Base-by-base conservation (phyloP, 805 yeast genomes). In the Ogataea siamensis region DNA sequence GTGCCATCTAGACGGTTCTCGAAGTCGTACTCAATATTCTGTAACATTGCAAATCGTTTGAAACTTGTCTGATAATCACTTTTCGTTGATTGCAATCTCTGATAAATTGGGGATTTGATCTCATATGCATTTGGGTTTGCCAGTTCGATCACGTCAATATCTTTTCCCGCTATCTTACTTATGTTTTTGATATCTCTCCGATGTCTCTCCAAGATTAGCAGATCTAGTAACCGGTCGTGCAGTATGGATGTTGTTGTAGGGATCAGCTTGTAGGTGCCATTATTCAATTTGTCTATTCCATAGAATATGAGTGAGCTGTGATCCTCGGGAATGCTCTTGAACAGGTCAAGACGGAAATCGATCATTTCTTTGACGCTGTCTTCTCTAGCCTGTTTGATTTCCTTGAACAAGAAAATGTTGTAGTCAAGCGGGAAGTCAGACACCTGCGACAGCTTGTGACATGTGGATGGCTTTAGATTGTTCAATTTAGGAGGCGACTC, bases 401-500 rank as follows among this genome's bases (percentile, higher is more conserved):
- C 66, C 34, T 53, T 50, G 42, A 57, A 60, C 4, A 66, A 46
- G 28, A 62, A 62, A 15, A 66, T 62, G 39, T 66, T 66, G 45
- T 58, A 66, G 39, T 66, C 70, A 7, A 66, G 44, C 1, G 66
- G 64, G 26, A 61, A 66, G 21, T 62, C 65, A 6, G 68, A 62
- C 3, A 65, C 57, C 17, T 37, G 30, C 0, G 53, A 17, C 5
- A 66, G 43, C 16, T 45, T 42, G 1, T 44, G 37, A 3, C 34
- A 26, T 1, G 53, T 39, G 10, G 36, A 43, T 4, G 40, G 35
- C 3, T 43, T 28, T 6, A 63, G 34, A 7, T 22, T 30, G 9
- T 18, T 12, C 13, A 37, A 34, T 11, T 22, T 28, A 7, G 40
- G 21, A 9, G 47, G 47, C 4, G 37, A 31, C n/a, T 50, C 47